Evolutionary conservation across 805 yeast species (phyloP).

Genomic region (Barnettozyma siamensis): DNA sequence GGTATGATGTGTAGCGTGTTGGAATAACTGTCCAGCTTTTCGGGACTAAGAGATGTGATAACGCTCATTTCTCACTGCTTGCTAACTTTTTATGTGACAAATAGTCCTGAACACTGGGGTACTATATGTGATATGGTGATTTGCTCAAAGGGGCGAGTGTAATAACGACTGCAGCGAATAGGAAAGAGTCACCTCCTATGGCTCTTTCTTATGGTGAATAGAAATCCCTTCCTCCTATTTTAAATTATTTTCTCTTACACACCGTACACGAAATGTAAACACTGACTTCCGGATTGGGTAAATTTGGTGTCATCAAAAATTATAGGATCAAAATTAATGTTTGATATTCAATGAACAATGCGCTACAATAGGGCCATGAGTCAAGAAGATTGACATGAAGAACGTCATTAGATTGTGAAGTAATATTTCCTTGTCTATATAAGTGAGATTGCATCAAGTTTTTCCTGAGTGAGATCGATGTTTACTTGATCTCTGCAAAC

Average conservation of each 20-base stretch:
- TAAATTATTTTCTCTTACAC: not conserved
- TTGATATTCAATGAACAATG: no score
- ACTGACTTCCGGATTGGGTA: slow-evolving; percentile 1
- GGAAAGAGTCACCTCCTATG: no score
- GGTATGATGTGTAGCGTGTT: not conserved
- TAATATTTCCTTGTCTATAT: slow-evolving; percentile 2
- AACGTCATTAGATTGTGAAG: not conserved
- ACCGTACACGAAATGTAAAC: not conserved
- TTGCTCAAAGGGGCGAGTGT: no score
- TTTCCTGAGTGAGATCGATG: slow-evolving; percentile 31
- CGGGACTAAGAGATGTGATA: not conserved
- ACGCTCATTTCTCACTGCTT: not conserved
- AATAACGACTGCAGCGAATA: no score
- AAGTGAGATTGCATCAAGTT: slow-evolving; percentile 25
- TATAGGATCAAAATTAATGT: no score
- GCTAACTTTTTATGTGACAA: no score
- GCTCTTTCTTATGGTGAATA: no score
- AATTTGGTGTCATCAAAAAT: no score
- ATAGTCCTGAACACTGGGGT: not conserved
- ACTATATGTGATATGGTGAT: no score
- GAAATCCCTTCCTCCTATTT: no score
- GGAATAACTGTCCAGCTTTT: not conserved
- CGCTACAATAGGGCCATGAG: no score
- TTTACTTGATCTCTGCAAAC: slow-evolving; percentile 28
- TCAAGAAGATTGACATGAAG: not conserved